Evolutionary conservation across 1,284 basidiomycete species (phyloP).

Genomic region (Amylostereum areolatum): DNA sequence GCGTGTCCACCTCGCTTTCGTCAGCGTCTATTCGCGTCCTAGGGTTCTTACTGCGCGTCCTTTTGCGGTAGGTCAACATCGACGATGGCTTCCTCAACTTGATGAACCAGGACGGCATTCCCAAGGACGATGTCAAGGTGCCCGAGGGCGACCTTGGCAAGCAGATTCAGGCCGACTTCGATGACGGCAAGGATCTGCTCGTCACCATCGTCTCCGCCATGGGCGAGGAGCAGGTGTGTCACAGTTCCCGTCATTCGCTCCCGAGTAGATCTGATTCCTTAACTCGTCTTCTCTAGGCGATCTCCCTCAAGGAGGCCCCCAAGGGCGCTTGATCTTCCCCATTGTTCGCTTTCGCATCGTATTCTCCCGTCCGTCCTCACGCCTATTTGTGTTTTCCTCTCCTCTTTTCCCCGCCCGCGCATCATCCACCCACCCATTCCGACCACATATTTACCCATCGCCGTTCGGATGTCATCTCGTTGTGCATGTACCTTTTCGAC

Average conservation of each 20-base stretch:
- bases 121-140: constrained; percentile 95
- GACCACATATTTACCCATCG: constrained; percentile 9
- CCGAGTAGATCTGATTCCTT: background rate
- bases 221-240: constrained; percentile 78
- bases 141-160: constrained; percentile 85
- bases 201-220: constrained; percentile 91
- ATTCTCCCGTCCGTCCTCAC: constrained; percentile 1
- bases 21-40: background rate
- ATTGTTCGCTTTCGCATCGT: constrained; percentile 5
- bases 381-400: constrained; percentile 2
- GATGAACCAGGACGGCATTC: constrained; percentile 76
- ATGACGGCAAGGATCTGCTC: constrained; percentile 83
- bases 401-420: constrained; percentile 2
- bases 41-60: background rate
- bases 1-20: constrained; percentile 1
- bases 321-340: constrained; percentile 36
- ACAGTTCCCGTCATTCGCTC: background rate
- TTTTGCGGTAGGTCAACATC: constrained; percentile 62
- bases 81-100: constrained; percentile 94
- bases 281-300: constrained; percentile 44
- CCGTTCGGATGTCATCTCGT: constrained; percentile 13
- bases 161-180: constrained; percentile 71
- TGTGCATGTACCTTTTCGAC: constrained; percentile 15
- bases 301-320: constrained; percentile 82
- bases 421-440: constrained; percentile 8